phyloP scores from a whole-genome alignment of 306 rosid genomes.

The Prunus dulcis region DNA sequence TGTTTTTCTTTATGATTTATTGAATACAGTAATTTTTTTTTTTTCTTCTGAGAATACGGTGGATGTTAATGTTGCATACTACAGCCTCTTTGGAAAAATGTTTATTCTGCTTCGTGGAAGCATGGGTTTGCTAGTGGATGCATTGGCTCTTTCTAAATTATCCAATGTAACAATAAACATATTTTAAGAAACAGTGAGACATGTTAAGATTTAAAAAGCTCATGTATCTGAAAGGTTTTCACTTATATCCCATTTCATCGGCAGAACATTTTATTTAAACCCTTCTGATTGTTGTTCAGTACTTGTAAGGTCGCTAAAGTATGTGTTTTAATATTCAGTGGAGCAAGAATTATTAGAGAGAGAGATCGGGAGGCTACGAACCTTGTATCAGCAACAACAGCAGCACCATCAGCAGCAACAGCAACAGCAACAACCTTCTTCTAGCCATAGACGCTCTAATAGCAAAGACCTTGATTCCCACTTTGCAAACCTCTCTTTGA shows the following conservation, averaged over 20 bases:
- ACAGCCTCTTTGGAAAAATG: no score
- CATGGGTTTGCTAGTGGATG: background rate
- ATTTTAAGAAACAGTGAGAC: background rate
- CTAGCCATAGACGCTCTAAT: slow-evolving; percentile 71
- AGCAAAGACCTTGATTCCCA: slow-evolving; percentile 96
- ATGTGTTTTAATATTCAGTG: slow-evolving; percentile 56
- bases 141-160: background rate
- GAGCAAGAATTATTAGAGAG: slow-evolving; percentile 99
- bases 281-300: background rate
- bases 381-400: slow-evolving; percentile 68
- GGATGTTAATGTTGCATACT: background rate
- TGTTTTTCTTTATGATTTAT: background rate
- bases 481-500: slow-evolving; percentile 77
- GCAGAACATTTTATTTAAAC: background rate
- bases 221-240: background rate
- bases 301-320: slow-evolving; percentile 35
- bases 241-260: background rate
- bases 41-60: background rate
- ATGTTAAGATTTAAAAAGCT: background rate
- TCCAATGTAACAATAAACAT: background rate
- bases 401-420: slow-evolving; percentile 48
- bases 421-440: slow-evolving; percentile 58
- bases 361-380: slow-evolving; percentile 86
- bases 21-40: no score
- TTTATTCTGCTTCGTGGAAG: no score